phyloP scores from a whole-genome alignment of 2,329 filamentous ascomycete genomes.

The Trichoderma breve region DNA sequence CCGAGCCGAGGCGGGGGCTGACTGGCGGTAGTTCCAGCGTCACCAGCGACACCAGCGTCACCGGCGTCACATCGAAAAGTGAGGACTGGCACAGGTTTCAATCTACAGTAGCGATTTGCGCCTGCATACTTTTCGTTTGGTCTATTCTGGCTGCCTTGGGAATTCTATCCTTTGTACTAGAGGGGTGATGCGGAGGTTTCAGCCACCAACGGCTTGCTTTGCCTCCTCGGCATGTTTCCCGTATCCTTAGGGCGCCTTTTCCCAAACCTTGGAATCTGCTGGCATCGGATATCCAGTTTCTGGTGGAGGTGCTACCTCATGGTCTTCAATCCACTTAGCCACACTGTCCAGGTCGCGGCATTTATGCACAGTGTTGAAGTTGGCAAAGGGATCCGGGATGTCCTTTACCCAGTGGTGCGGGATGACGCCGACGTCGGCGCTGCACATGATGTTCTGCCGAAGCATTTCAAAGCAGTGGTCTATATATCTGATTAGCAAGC shows the following conservation, averaged over 20 bases:
- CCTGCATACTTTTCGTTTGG: no score
- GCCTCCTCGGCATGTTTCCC: no score
- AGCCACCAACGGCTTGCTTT: no score
- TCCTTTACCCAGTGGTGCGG: slow-evolving; percentile 8
- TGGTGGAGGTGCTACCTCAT: neutral
- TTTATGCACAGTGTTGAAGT: slow-evolving; percentile 7
- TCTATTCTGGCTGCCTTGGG: no score
- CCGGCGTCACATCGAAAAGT: no score
- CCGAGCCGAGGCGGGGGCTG: no score
- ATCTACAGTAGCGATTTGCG: no score
- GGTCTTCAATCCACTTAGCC: slow-evolving; percentile 3
- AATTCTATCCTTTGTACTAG: no score
- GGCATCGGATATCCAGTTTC: neutral
- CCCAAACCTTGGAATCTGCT: neutral
- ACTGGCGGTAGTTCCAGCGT: no score
- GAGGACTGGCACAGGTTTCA: no score
- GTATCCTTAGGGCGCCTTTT: neutral
- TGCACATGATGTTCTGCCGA: slow-evolving; percentile 10
- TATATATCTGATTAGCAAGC: neutral
- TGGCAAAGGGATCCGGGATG: slow-evolving; percentile 1
- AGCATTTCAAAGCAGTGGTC: slow-evolving; percentile 12
- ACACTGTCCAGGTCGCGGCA: slow-evolving; percentile 5
- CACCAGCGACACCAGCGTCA: no score
- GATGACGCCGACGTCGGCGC: slow-evolving; percentile 1
- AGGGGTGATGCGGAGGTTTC: no score